phyloP scores from a whole-genome alignment of 768 basidiomycete species.

The Russula sp. region DNA sequence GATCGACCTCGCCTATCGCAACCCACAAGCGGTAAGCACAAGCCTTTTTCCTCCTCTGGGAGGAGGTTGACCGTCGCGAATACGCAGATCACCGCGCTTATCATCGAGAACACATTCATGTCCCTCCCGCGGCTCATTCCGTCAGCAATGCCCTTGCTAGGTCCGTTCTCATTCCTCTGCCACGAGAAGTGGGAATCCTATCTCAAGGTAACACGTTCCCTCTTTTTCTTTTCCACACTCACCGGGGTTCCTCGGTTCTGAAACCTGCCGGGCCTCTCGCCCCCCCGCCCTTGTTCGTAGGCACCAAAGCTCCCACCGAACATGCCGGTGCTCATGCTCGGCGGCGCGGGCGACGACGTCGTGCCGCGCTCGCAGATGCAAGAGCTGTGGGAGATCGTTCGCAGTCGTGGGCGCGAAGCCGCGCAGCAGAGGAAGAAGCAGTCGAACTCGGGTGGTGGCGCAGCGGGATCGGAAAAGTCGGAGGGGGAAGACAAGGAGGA shows the following conservation, averaged over 20 bases:
- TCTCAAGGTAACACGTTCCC: conserved; percentile 33
- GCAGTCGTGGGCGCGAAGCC: conserved; percentile 16
- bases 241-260: no score
- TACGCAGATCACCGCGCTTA: conserved; percentile 60
- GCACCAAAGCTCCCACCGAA: conserved; percentile 46
- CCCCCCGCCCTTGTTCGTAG: not conserved
- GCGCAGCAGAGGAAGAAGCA: not conserved
- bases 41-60: not conserved
- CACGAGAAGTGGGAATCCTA: conserved; percentile 86
- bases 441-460: not conserved
- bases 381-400: conserved; percentile 57
- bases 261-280: no score
- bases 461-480: not conserved
- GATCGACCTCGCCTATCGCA: conserved; percentile 77
- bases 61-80: not conserved
- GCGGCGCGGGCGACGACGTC: conserved; percentile 63
- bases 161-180: conserved; percentile 70
- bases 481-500: conserved; percentile 15
- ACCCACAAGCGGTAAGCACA: conserved; percentile 51
- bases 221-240: no score
- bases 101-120: conserved; percentile 92
- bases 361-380: conserved; percentile 75
- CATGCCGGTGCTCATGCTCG: conserved; percentile 76
- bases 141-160: conserved; percentile 62
- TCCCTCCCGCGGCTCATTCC: conserved; percentile 82